These are phyloP conservation scores for Zygosaccharomyces rouxii DNA, from an alignment of 805 yeast genomes.

Conservation along the genomic window DNA sequence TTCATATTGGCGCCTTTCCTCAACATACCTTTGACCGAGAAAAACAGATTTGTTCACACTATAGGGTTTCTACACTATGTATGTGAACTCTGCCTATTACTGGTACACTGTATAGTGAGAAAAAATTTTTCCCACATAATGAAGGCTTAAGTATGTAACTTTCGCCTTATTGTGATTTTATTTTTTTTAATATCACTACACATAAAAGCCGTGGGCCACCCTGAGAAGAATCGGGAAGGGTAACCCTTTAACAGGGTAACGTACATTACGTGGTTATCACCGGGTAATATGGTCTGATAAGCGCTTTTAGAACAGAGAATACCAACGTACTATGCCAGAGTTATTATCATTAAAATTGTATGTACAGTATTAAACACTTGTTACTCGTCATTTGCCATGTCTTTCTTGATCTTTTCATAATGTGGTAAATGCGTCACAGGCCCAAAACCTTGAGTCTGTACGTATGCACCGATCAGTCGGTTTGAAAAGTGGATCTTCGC, in stretches of 20 bases:
- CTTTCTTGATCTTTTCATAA: slow-evolving; percentile 19
- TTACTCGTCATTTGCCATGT: background rate
- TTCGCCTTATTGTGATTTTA: slow-evolving; percentile 1
- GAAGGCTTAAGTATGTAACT: slow-evolving; percentile 12
- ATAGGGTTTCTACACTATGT: slow-evolving; percentile 1
- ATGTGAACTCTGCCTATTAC: slow-evolving; percentile 3
- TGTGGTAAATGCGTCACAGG: slow-evolving; percentile 45
- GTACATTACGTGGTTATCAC: too few species aligned
- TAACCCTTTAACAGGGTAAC: slow-evolving; percentile 1
- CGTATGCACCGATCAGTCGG: slow-evolving; percentile 51
- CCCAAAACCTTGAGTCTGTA: slow-evolving; percentile 41
- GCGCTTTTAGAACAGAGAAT: too few species aligned
- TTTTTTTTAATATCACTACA: background rate
- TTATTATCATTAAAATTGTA: background rate
- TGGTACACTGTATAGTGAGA: slow-evolving; percentile 7
- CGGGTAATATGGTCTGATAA: too few species aligned
- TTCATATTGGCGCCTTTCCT: background rate
- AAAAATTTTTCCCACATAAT: slow-evolving; percentile 7
- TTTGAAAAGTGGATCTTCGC: slow-evolving; percentile 76
- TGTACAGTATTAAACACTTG: background rate
- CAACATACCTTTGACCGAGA: slow-evolving; percentile 6
- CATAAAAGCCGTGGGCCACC: slow-evolving; percentile 10
- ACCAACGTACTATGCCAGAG: slow-evolving; percentile 6
- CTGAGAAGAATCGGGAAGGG: slow-evolving; percentile 9
- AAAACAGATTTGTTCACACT: slow-evolving; percentile 5